A percentile compares a stretch with the other conserved stretches of the same genome.
Evolutionary conservation across 352 stramenopile genomes (phyloP).

Genomic region (Phytophthora citrophthora): DNA sequence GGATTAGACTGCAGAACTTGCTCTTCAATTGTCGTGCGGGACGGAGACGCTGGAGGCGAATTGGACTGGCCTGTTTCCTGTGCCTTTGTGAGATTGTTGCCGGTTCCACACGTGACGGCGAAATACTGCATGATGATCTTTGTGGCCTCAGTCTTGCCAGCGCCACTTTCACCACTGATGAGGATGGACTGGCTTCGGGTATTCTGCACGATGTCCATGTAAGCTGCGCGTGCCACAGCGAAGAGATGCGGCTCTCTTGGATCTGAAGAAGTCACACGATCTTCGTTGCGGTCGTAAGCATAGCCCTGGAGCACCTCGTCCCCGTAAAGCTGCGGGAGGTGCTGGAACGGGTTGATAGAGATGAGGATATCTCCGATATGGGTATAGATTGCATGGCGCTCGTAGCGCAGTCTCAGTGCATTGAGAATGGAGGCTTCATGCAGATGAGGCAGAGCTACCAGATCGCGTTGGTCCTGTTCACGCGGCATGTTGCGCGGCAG

Average conservation of each 20-base stretch:
- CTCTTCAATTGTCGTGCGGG: slow-evolving; percentile 59
- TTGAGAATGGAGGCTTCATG: slow-evolving; percentile 88
- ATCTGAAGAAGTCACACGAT: slow-evolving; percentile 16
- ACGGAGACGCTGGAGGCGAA: slow-evolving; percentile 25
- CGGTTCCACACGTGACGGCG: slow-evolving; percentile 64
- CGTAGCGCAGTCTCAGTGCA: slow-evolving; percentile 76
- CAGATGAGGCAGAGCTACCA: slow-evolving; percentile 84
- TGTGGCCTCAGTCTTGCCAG: slow-evolving; percentile 90
- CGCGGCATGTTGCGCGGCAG: slow-evolving; percentile 70
- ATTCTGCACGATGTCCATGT: slow-evolving; percentile 74
- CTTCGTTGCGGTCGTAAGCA: slow-evolving; percentile 34
- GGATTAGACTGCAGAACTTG: slow-evolving; percentile 92
- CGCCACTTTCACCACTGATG: slow-evolving; percentile 87
- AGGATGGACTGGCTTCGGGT: slow-evolving; percentile 81
- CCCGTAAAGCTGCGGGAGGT: slow-evolving; percentile 71
- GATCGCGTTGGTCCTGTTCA: slow-evolving; percentile 74
- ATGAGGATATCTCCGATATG: slow-evolving; percentile 88
- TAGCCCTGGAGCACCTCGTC: slow-evolving; percentile 58
- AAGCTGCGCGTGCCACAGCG: slow-evolving; percentile 72
- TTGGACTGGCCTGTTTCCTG: slow-evolving; percentile 12
- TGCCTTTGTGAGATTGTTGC: slow-evolving; percentile 14
- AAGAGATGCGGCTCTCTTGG: slow-evolving; percentile 70
- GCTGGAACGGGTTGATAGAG: slow-evolving; percentile 89
- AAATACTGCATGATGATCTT: slow-evolving; percentile 94
- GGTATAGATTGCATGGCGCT: slow-evolving; percentile 87